phyloP scores from a whole-genome alignment of 768 basidiomycete genomes.

The Mycena haematopus region DNA sequence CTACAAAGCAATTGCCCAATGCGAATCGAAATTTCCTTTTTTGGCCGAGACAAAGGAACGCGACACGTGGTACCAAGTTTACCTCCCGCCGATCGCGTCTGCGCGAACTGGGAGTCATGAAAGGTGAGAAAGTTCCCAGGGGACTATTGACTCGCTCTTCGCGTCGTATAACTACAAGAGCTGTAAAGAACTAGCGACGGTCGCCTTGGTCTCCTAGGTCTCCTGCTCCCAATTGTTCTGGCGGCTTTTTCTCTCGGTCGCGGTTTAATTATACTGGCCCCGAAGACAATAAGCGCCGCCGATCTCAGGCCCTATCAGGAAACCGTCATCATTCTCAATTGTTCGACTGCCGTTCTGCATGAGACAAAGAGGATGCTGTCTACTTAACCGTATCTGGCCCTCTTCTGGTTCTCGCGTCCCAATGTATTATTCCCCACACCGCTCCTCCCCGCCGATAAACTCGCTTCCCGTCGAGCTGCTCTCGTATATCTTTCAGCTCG shows the following conservation, averaged over 20 bases:
- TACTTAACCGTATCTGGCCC: conserved; percentile 39
- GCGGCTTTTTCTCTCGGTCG: no score
- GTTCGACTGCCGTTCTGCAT: conserved; percentile 31
- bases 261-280: neutral
- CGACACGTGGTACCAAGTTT: neutral
- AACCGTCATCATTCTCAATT: conserved; percentile 44
- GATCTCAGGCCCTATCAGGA: conserved; percentile 11
- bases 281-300: conserved; percentile 23
- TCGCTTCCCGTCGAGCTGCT: conserved; percentile 63
- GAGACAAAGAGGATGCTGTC: conserved; percentile 40
- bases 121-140: conserved; percentile 23
- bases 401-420: neutral
- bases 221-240: no score
- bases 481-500: conserved; percentile 60
- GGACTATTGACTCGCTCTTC: conserved; percentile 17
- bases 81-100: conserved; percentile 16
- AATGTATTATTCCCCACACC: conserved; percentile 3
- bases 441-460: conserved; percentile 38
- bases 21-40: neutral
- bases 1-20: neutral
- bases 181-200: conserved; percentile 2
- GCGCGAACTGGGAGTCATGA: conserved; percentile 4
- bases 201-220: conserved; percentile 1
- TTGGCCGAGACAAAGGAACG: neutral
- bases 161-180: conserved; percentile 2